Evolutionary conservation across 139 green algal species (phyloP).

Genomic region (Chlorokybus atmophyticus): DNA sequence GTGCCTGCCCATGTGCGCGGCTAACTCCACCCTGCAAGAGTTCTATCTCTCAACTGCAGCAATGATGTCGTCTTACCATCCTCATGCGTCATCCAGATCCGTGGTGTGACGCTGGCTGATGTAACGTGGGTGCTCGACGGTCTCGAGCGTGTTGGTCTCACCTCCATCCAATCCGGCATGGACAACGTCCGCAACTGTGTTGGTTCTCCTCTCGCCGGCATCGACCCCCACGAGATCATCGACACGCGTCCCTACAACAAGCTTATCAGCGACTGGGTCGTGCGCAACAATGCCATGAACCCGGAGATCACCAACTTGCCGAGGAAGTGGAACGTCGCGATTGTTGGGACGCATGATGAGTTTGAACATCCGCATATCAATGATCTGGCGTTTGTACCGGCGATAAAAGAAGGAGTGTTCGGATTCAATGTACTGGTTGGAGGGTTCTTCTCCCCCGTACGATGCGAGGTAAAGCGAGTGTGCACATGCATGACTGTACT

Average conservation of each 20-base stretch:
- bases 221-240: slow-evolving; percentile 86
- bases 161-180: slow-evolving; percentile 77
- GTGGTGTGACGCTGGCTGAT: slow-evolving; percentile 55
- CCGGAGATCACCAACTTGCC: slow-evolving; percentile 76
- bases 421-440: slow-evolving; percentile 78
- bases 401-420: slow-evolving; percentile 50
- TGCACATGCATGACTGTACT: too few species aligned
- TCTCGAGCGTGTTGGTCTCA: slow-evolving; percentile 53
- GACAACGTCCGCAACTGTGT: slow-evolving; percentile 97
- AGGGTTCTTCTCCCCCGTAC: slow-evolving; percentile 85
- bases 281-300: too few species aligned
- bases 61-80: too few species aligned
- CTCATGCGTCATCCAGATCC: slow-evolving; percentile 92
- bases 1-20: too few species aligned
- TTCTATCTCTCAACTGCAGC: too few species aligned
- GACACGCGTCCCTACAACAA: slow-evolving; percentile 54
- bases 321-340: slow-evolving; percentile 86
- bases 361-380: slow-evolving; percentile 99
- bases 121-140: slow-evolving; percentile 44
- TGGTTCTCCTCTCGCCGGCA: slow-evolving; percentile 56
- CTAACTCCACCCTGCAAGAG: too few species aligned
- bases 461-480: too few species aligned
- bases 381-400: slow-evolving; percentile 82
- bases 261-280: slow-evolving; percentile 52
- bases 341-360: slow-evolving; percentile 71